Evolutionary conservation across 345 rosid species (phyloP), one percentile per base, ranked within the genome.

Genomic region (Cardiospermum halicacabum): DNA sequence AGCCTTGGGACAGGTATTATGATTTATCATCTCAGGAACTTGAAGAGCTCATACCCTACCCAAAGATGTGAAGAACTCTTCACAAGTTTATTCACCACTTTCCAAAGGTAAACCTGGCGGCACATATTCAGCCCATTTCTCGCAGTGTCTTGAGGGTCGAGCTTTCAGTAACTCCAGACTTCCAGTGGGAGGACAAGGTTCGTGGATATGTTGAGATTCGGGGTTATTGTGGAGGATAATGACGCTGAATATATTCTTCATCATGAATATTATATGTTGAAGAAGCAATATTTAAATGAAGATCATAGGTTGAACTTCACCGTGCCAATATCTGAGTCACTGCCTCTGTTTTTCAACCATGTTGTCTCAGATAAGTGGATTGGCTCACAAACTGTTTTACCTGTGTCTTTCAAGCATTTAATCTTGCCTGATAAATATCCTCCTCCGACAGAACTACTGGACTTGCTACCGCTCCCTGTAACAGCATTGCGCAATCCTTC

Each of bases 351-450:
- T 71, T 91, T 87, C 78, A 85, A 88, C 58, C 88, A 87, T n/a
- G 89, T 94, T 59, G 96, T 85, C 67, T 94, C 99, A 48, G 99
- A 94, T 75, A 87, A 78, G 65, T 94, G 97, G 99, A 83, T 89
- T 62, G 95, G 92, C 34, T 89, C 99, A 11, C 95, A 89, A 69
- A 84, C 96, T 63, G 91, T 89, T 77, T 74, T 91, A 58, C 99
- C 97, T 25, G 80, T 94, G 63, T 91, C 96, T 66, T 94, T 94
- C 79, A 81, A 93, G 75, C 99, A 94, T 62, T 96, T 94, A 40
- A 94, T 91, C 69, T 88, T 94, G 55, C 99, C 99, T 24, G 97
- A 94, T 69, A 94, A 94, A 81, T 87, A 88, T 71, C 97, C 97
- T 45, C 97, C 99, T n/a, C 96, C 97, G 3, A 94, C 97, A 12